Evolutionary conservation across 2,329 filamentous ascomycete species (phyloP).

Genomic region (Paraconiothyrium sp.): DNA sequence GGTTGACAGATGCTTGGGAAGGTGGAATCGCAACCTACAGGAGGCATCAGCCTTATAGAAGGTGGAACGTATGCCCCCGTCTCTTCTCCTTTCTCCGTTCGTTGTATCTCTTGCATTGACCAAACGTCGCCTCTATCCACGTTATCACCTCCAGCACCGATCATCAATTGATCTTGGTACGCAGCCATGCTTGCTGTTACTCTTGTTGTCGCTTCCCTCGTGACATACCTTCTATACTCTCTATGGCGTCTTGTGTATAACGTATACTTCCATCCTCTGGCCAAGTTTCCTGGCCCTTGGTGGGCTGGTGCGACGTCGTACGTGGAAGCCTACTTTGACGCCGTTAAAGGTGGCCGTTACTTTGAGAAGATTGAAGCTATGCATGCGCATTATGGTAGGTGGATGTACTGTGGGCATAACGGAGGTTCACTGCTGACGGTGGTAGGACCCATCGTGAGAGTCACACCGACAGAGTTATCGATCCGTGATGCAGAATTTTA

Average conservation of each 20-base stretch:
- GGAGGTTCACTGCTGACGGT: not conserved
- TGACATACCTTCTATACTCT: slow-evolving; percentile 11
- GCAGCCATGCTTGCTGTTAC: not conserved
- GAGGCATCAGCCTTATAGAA: not conserved
- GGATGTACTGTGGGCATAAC: not conserved
- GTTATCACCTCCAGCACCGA: not conserved
- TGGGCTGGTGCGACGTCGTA: slow-evolving; percentile 21
- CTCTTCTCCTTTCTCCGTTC: not conserved
- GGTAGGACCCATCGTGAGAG: slow-evolving; percentile 29
- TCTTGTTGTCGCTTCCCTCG: not conserved
- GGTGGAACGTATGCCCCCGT: not conserved
- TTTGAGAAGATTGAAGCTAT: slow-evolving; percentile 46
- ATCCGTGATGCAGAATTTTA: slow-evolving; percentile 30
- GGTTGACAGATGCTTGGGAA: not conserved
- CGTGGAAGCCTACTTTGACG: slow-evolving; percentile 25
- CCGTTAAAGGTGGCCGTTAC: slow-evolving; percentile 34
- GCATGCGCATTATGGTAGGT: slow-evolving; percentile 34
- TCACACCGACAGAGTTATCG: slow-evolving; percentile 30
- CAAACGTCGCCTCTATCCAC: not conserved
- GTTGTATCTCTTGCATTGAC: not conserved
- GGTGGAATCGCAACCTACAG: not conserved
- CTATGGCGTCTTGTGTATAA: slow-evolving; percentile 20
- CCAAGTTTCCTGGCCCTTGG: slow-evolving; percentile 21
- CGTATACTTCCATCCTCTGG: slow-evolving; percentile 23
- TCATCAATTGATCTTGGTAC: not conserved